phyloP scores from a whole-genome alignment of 2,329 filamentous ascomycete genomes.

The Alternaria sp. region DNA sequence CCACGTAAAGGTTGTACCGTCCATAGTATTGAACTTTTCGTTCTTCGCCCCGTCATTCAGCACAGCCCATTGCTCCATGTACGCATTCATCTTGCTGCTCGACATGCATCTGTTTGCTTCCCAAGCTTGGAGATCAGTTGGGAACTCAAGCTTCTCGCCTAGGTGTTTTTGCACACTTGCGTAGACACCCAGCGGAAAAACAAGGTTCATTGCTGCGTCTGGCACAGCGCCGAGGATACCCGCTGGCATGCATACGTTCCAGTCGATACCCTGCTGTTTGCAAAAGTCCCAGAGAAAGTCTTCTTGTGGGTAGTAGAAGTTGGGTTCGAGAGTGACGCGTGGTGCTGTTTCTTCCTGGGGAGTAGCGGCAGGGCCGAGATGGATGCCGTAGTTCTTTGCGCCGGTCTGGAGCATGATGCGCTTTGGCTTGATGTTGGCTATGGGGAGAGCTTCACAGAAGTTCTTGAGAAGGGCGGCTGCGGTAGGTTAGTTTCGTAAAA shows the following conservation, averaged over 20 bases:
- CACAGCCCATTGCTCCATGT: slow-evolving; percentile 60
- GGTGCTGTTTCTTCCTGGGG: slow-evolving; percentile 57
- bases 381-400: slow-evolving; percentile 60
- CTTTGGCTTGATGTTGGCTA: slow-evolving; percentile 52
- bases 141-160: slow-evolving; percentile 52
- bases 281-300: slow-evolving; percentile 56
- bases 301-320: slow-evolving; percentile 64
- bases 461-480: slow-evolving; percentile 52
- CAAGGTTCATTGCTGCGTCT: slow-evolving; percentile 59
- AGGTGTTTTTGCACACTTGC: slow-evolving; percentile 55
- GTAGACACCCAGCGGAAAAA: slow-evolving; percentile 58
- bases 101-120: slow-evolving; percentile 51
- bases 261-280: slow-evolving; percentile 44
- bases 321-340: slow-evolving; percentile 53
- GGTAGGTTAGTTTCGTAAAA: not conserved
- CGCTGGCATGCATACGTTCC: slow-evolving; percentile 57
- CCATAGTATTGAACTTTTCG: slow-evolving; percentile 58
- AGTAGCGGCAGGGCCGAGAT: slow-evolving; percentile 53
- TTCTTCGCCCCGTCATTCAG: slow-evolving; percentile 51
- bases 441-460: slow-evolving; percentile 54
- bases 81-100: slow-evolving; percentile 56
- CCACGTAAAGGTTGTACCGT: slow-evolving; percentile 56
- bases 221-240: slow-evolving; percentile 58
- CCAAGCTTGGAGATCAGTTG: slow-evolving; percentile 54
- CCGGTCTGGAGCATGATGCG: slow-evolving; percentile 60